Conservation (phyloP, 257 asterid genomes). For the Solanum pennellii region DNA sequence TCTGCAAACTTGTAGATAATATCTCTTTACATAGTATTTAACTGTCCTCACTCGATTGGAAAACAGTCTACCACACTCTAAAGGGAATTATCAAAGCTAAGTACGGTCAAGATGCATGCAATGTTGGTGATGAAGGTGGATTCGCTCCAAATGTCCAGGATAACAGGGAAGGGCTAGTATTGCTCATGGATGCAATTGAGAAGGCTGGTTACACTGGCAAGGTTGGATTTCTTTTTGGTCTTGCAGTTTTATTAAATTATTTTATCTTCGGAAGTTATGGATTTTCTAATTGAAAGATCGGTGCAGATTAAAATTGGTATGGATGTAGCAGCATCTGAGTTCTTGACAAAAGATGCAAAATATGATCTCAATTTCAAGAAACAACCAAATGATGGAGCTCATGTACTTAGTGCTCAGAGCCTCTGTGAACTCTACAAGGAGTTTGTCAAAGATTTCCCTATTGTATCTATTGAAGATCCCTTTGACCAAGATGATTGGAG, state of each 20-base stretch:
- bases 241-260: neutral
- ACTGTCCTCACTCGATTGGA: neutral
- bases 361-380: constrained; percentile 96
- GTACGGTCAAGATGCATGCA: constrained; percentile 99
- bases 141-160: constrained; percentile 98
- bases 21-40: neutral
- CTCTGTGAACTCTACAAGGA: constrained; percentile 76
- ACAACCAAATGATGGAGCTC: constrained; percentile 94
- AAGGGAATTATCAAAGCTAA: constrained; percentile 96
- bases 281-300: neutral
- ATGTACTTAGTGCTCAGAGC: constrained; percentile 60
- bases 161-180: constrained; percentile 83
- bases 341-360: constrained; percentile 68
- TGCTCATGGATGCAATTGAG: constrained; percentile 91
- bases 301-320: constrained; percentile 93
- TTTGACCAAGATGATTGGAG: constrained; percentile 99
- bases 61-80: constrained; percentile 79
- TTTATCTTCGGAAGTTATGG: neutral
- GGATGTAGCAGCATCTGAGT: constrained; percentile 99
- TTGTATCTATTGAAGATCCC: constrained; percentile 95
- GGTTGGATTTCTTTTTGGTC: constrained; percentile 21
- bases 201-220: constrained; percentile 92
- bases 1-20: neutral
- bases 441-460: constrained; percentile 82
- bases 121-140: constrained; percentile 99